Evolutionary conservation across 768 basidiomycete genomes (phyloP).

Genomic region (Tricholoma flavovirens): DNA sequence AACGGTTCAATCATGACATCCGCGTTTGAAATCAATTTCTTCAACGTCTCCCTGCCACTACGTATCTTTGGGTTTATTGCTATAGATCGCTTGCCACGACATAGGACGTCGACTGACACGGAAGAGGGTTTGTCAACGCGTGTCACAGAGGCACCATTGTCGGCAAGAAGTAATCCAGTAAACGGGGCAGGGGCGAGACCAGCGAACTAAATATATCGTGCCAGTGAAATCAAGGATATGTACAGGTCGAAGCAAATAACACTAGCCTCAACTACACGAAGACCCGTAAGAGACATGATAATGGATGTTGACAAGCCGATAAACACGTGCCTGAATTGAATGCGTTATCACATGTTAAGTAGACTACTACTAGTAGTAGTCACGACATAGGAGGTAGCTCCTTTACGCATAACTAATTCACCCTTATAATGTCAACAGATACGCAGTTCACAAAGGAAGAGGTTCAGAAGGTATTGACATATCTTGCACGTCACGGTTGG

Average conservation of each 20-base stretch:
- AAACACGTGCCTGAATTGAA: no score
- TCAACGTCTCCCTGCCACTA: slow-evolving; percentile 50
- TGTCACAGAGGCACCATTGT: slow-evolving; percentile 72
- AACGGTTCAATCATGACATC: slow-evolving; percentile 84
- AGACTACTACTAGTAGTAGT: no score
- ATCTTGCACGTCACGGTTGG: neutral
- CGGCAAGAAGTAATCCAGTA: slow-evolving; percentile 70
- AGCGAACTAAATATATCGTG: slow-evolving; percentile 49
- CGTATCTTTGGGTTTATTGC: slow-evolving; percentile 59
- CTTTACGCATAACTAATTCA: neutral
- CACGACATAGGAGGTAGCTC: no score
- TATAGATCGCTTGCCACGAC: slow-evolving; percentile 73
- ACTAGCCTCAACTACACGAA: slow-evolving; percentile 21
- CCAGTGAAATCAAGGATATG: neutral
- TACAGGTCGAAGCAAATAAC: neutral
- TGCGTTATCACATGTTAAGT: no score
- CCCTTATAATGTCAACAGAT: slow-evolving; percentile 21
- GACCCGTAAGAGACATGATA: slow-evolving; percentile 16
- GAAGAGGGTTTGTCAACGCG: slow-evolving; percentile 63
- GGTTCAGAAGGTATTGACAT: slow-evolving; percentile 53
- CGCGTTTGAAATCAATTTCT: slow-evolving; percentile 55
- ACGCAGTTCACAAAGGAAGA: slow-evolving; percentile 55
- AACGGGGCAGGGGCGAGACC: slow-evolving; percentile 82
- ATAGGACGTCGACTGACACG: slow-evolving; percentile 45
- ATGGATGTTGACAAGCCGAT: no score